Percentiles rank a stretch among this genome's conserved stretches.
These are phyloP conservation scores for Aspergillus unguis DNA, from an alignment of 2,329 filamentous ascomycete genomes.

Conservation along the genomic window DNA sequence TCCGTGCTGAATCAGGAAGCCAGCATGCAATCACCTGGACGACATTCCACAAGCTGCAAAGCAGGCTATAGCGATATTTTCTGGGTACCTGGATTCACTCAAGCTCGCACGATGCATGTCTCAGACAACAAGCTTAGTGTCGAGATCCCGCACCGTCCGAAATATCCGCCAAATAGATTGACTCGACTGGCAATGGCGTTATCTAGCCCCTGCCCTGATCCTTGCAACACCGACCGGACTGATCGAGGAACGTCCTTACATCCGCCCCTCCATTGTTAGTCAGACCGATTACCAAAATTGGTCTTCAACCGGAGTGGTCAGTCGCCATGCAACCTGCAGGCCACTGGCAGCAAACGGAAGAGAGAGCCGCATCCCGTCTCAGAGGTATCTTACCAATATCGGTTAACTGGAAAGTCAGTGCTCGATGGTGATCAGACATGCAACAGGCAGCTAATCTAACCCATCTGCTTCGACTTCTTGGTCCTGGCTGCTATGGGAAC, in stretches of 20 bases:
- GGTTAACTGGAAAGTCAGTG: background rate
- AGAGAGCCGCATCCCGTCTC: constrained; percentile 3
- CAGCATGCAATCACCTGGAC: background rate
- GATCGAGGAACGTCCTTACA: background rate
- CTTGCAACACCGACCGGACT: constrained; percentile 1
- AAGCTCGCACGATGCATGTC: background rate
- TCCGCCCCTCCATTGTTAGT: constrained; percentile 6
- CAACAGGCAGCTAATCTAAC: background rate
- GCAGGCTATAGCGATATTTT: background rate
- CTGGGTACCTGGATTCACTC: background rate
- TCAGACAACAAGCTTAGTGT: constrained; percentile 2
- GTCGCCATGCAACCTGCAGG: background rate
- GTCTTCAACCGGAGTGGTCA: background rate
- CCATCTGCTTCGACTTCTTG: background rate
- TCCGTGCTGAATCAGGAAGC: constrained; percentile 7
- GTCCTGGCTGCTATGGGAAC: too few relatives aligned
- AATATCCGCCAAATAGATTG: constrained; percentile 6
- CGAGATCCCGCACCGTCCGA: constrained; percentile 4
- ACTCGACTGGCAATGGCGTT: constrained; percentile 11
- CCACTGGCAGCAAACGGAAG: background rate
- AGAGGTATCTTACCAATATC: background rate
- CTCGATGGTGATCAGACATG: background rate
- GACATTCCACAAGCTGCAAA: background rate
- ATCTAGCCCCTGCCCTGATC: constrained; percentile 7
- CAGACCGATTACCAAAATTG: constrained; percentile 1